Percentiles rank a stretch among this genome's conserved stretches.
These are phyloP conservation scores for Russula virescens DNA, from an alignment of 768 basidiomycete species.

Conservation along the genomic window DNA sequence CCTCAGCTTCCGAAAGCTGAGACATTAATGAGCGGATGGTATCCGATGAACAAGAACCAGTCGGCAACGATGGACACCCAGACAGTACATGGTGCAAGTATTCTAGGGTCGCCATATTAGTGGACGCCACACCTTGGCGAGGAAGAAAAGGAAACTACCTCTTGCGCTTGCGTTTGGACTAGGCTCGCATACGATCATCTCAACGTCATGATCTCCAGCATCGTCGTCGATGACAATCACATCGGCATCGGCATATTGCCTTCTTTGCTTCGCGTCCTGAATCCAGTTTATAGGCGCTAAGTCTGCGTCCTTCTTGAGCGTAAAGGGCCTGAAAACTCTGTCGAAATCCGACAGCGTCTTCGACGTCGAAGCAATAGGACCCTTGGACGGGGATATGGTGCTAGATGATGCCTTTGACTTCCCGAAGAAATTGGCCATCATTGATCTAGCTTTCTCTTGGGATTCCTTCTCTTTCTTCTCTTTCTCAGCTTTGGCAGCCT, in stretches of 20 bases:
- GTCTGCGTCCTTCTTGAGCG: slow-evolving; percentile 64
- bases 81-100: slow-evolving; percentile 1
- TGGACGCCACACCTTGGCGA: neutral
- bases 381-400: slow-evolving; percentile 27
- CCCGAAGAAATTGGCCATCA: slow-evolving; percentile 76
- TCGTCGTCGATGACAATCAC: slow-evolving; percentile 61
- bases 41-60: slow-evolving; percentile 28
- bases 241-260: slow-evolving; percentile 30
- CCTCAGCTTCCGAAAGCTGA: slow-evolving; percentile 70
- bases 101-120: slow-evolving; percentile 2
- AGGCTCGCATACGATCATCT: slow-evolving; percentile 26
- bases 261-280: slow-evolving; percentile 29
- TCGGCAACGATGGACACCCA: slow-evolving; percentile 32
- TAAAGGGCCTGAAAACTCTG: slow-evolving; percentile 71
- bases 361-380: slow-evolving; percentile 33
- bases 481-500: slow-evolving; percentile 60
- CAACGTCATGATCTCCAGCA: slow-evolving; percentile 27
- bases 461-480: slow-evolving; percentile 68
- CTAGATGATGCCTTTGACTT: slow-evolving; percentile 43
- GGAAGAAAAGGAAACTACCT: slow-evolving; percentile 33
- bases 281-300: slow-evolving; percentile 76
- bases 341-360: slow-evolving; percentile 56
- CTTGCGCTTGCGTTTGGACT: slow-evolving; percentile 31
- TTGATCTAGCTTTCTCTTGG: slow-evolving; percentile 63
- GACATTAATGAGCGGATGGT: slow-evolving; percentile 49